phyloP scores from a whole-genome alignment of 2,329 filamentous ascomycete species.

The Herpotrichia juniperi region DNA sequence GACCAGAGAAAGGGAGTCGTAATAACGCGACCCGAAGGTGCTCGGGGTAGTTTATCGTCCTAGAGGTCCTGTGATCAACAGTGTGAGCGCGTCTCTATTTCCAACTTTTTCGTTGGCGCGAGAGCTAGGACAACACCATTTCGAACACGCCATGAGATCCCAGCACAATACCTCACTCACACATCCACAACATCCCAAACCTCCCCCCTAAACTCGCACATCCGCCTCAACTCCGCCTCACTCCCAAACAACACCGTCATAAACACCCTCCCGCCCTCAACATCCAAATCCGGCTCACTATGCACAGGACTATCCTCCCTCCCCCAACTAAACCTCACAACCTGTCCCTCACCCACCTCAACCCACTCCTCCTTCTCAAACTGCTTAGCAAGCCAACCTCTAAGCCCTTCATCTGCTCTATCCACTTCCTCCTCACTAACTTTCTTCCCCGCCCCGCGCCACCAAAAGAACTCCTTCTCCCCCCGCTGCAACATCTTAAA shows the following conservation, averaged over 20 bases:
- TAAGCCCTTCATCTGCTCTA: neutral
- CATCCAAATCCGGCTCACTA: constrained; percentile 12
- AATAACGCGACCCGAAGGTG: too few relatives aligned
- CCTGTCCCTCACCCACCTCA: neutral
- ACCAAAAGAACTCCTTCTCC: constrained; percentile 1
- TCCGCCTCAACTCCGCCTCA: constrained; percentile 9
- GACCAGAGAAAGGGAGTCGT: too few relatives aligned
- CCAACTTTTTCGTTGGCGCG: too few relatives aligned
- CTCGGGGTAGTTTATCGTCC: too few relatives aligned
- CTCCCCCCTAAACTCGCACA: too few relatives aligned
- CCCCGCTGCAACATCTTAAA: constrained; percentile 1
- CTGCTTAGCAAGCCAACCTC: constrained; percentile 7
- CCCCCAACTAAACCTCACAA: constrained; percentile 15
- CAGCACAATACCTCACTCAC: too few relatives aligned
- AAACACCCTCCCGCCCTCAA: constrained; percentile 16
- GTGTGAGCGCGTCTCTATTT: too few relatives aligned
- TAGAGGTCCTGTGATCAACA: too few relatives aligned
- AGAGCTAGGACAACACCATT: too few relatives aligned
- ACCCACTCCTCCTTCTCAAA: constrained; percentile 4
- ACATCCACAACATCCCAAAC: too few relatives aligned
- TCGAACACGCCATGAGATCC: too few relatives aligned
- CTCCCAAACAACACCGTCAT: constrained; percentile 16
- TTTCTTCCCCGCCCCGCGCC: neutral
- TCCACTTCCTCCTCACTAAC: neutral
- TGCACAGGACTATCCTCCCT: constrained; percentile 16